Evolutionary conservation across 2,329 filamentous ascomycete genomes (phyloP), one percentile per base, ranked within the genome.

Genomic region (Tolypocladium endophyticum): DNA sequence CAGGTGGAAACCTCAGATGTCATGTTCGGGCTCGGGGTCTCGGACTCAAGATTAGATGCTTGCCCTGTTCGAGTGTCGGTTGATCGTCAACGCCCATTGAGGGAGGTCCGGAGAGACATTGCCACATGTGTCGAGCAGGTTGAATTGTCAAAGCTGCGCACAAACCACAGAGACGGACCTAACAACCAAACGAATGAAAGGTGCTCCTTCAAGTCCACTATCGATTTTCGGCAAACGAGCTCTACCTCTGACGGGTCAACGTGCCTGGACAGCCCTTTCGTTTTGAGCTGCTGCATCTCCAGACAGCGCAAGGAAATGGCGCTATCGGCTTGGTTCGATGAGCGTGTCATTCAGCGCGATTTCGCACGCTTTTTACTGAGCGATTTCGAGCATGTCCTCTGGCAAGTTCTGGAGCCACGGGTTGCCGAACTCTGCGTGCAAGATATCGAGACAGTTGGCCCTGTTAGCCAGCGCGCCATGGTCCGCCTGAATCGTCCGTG

Each of bases 391-490:
- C 56, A 58, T 53, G 25, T 58, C 12, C 20, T 58, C 23, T 58
- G 56, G 56, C 56, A 58, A 28, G 25, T 53, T 4, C 12, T 41
- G 43, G 41, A 30, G 18, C 35, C 56, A 9, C 33, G 38, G 14
- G 35, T 25, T 14, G 33, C 18, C 0, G 33, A 20, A 7, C 45
- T 52, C 5, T 28, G 20, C n/a, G 43, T 53, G 43, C 23, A 14
- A 4, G 56, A 58, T 30, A n/a, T 58, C 35, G 56, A 58, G 47
- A 41, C 11, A 7, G 23, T 53, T 25, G 47, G 56, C 14, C 56
- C 56, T 7, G 35, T 41, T 11, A 58, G 45, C 33, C 56, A 58
- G 25, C 56, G 56, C 47, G 56, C 56, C 56, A 53, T 58, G 56
- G 35, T 36, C 30, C 45, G 56, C 36, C 28, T 58, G 35, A 58